Evolutionary conservation across 495 filamentous ascomycete species (phyloP).

Genomic region (Arthonia radiata): DNA sequence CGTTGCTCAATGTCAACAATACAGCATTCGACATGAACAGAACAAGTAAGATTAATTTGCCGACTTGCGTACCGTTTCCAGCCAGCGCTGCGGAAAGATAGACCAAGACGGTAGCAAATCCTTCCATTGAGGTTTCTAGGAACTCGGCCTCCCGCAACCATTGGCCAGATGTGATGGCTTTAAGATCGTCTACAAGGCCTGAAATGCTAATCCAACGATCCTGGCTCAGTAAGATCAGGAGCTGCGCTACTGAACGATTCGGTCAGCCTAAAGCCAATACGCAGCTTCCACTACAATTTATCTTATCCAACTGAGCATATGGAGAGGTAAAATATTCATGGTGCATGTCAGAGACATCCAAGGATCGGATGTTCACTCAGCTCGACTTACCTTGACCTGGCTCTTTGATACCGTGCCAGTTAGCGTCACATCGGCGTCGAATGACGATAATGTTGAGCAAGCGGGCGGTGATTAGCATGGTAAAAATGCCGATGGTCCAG

Average conservation of each 20-base stretch:
- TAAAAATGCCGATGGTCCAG: conserved; percentile 22
- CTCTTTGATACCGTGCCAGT: conserved; percentile 17
- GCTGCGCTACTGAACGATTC: conserved; percentile 14
- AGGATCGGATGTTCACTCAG: too few species aligned
- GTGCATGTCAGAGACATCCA: too few species aligned
- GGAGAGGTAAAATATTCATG: too few species aligned
- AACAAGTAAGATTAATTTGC: conserved; percentile 21
- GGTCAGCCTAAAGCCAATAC: too few species aligned
- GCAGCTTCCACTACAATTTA: too few species aligned
- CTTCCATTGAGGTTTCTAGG: conserved; percentile 22
- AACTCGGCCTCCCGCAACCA: conserved; percentile 29
- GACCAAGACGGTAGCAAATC: conserved; percentile 25
- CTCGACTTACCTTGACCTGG: too few species aligned
- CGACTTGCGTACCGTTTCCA: conserved; percentile 22
- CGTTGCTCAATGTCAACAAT: conserved; percentile 26
- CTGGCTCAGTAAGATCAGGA: conserved; percentile 17
- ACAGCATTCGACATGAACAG: conserved; percentile 24
- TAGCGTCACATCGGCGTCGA: conserved; percentile 16
- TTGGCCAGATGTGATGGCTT: conserved; percentile 27
- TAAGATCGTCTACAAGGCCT: conserved; percentile 27
- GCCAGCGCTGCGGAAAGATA: conserved; percentile 26
- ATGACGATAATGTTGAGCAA: conserved; percentile 28
- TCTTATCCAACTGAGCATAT: too few species aligned
- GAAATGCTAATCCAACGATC: conserved; percentile 24
- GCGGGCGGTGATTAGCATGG: conserved; percentile 25